A percentile compares a stretch with the other conserved stretches of the same genome.
Conservation (phyloP, 164 flowering plant species). For the Echeveria elegans region DNA sequence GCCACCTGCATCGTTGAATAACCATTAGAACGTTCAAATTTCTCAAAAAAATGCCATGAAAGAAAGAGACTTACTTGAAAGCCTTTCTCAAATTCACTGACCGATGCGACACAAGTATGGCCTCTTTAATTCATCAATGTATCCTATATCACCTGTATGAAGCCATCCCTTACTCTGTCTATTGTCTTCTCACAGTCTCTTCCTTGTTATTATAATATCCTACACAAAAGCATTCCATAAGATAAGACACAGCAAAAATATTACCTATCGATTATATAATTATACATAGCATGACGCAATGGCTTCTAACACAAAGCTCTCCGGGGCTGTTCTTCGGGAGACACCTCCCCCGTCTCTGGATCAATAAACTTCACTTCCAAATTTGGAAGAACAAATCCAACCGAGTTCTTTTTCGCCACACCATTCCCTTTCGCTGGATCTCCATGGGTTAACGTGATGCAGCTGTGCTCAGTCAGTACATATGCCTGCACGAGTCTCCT, state of each 20-base stretch:
- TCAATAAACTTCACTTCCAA: slow-evolving; percentile 83
- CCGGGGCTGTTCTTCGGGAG: slow-evolving; percentile 76
- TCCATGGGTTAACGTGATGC: slow-evolving; percentile 83
- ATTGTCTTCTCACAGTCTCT: slow-evolving; percentile 64
- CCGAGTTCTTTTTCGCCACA: slow-evolving; percentile 69
- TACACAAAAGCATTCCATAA: slow-evolving; percentile 9
- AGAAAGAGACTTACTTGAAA: slow-evolving; percentile 51
- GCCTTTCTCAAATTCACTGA: slow-evolving; percentile 88
- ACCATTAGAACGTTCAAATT: neutral
- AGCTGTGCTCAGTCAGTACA: slow-evolving; percentile 96
- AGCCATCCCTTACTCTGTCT: slow-evolving; percentile 81
- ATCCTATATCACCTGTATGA: slow-evolving; percentile 94
- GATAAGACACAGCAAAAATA: neutral
- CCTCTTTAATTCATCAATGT: slow-evolving; percentile 88
- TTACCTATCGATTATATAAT: neutral
- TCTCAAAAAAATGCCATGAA: neutral
- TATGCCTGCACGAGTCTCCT: slow-evolving; percentile 44
- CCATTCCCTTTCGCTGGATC: slow-evolving; percentile 31
- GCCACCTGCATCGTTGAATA: slow-evolving; percentile 49
- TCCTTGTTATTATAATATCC: slow-evolving; percentile 82
- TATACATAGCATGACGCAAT: slow-evolving; percentile 96
- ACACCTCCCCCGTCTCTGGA: slow-evolving; percentile 68
- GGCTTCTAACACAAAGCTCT: slow-evolving; percentile 88
- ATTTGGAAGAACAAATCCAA: slow-evolving; percentile 88
- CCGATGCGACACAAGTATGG: slow-evolving; percentile 70